Conservation (phyloP, 352 stramenopile species). For the Phytopythium cucurbitacearum region DNA sequence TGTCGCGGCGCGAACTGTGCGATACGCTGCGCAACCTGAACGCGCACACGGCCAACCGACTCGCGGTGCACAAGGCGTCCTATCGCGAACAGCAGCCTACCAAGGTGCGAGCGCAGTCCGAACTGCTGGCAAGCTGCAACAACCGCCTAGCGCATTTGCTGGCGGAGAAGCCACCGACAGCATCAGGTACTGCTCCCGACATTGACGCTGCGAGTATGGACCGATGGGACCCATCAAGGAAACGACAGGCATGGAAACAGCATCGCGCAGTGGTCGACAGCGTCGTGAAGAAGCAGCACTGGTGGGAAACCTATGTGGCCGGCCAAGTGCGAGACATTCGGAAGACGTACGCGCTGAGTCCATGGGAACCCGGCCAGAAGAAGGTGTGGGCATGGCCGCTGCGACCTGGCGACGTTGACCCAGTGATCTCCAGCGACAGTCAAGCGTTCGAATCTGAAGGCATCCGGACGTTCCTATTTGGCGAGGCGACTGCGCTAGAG, state of each 20-base stretch:
- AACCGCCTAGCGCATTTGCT: constrained; percentile 35
- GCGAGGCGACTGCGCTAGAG: constrained; percentile 3
- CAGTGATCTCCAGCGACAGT: constrained; percentile 1
- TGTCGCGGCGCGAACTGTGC: constrained; percentile 36
- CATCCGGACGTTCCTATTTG: constrained; percentile 33
- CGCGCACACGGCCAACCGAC: constrained; percentile 11
- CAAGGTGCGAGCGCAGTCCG: constrained; percentile 14
- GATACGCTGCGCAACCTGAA: constrained; percentile 33
- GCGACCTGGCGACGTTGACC: constrained; percentile 1
- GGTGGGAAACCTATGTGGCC: constrained; percentile 52
- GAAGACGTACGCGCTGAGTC: constrained; percentile 23
- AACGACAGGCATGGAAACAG: constrained; percentile 28
- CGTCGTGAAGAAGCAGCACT: constrained; percentile 30
- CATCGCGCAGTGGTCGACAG: constrained; percentile 29
- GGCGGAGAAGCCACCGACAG: constrained; percentile 13
- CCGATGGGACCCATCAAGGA: constrained; percentile 15
- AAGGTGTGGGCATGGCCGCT: constrained; percentile 47
- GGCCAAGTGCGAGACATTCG: constrained; percentile 45
- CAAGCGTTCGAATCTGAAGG: constrained; percentile 8
- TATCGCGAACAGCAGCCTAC: constrained; percentile 8
- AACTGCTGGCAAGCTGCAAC: constrained; percentile 31
- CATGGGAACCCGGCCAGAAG: constrained; percentile 39
- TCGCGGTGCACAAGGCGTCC: constrained; percentile 13
- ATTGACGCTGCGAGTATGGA: constrained; percentile 3
- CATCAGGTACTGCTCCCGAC: too few relatives aligned